Evolutionary conservation across 1,139 yeast species (phyloP).

Genomic region (Debaryomyces sp.): DNA sequence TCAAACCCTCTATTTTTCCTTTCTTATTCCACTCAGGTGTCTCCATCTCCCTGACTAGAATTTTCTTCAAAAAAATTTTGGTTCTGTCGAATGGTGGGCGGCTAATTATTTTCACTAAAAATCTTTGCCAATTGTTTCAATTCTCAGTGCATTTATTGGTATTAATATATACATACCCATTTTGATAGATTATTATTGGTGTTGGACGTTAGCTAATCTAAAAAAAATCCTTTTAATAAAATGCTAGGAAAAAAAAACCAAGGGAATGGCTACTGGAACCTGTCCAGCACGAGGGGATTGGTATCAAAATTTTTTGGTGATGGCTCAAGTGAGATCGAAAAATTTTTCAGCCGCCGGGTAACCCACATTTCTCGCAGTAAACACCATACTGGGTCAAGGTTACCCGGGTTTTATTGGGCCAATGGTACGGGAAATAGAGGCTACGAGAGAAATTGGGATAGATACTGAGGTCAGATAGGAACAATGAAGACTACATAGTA

Average conservation of each 20-base stretch:
- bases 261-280: slow-evolving; percentile 7
- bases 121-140: background rate
- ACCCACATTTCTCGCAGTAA: slow-evolving; percentile 11
- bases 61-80: background rate
- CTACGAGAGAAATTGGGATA: background rate
- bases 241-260: slow-evolving; percentile 7
- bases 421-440: background rate
- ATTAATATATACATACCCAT: slow-evolving; percentile 41
- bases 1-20: background rate
- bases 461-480: background rate
- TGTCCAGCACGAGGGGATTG: slow-evolving; percentile 24
- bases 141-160: background rate
- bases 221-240: slow-evolving; percentile 15
- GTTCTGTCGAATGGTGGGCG: background rate
- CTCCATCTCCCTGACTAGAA: background rate
- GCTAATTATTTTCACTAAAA: background rate
- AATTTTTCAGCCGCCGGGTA: slow-evolving; percentile 17
- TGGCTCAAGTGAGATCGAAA: slow-evolving; percentile 14
- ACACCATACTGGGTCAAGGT: slow-evolving; percentile 17
- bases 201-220: slow-evolving; percentile 21
- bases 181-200: slow-evolving; percentile 26
- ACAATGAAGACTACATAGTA: background rate
- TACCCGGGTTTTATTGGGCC: background rate
- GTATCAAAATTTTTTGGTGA: slow-evolving; percentile 10
- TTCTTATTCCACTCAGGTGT: background rate